phyloP scores from a whole-genome alignment of 176 grass and related monocot species.

The Otatea glauca region DNA sequence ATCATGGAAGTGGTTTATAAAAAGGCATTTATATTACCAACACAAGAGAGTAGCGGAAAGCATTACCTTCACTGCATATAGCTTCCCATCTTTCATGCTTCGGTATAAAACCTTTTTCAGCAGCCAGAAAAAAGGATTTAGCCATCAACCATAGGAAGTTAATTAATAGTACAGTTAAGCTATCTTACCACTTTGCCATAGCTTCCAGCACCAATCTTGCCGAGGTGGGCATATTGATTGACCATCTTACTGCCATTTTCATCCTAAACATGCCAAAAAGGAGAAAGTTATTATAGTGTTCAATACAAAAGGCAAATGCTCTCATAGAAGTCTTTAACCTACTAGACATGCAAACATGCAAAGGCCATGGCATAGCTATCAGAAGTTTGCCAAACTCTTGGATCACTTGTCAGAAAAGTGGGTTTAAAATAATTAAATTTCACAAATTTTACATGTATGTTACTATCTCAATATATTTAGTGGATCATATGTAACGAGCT shows the following conservation, averaged over 20 bases:
- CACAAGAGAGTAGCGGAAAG: slow-evolving; percentile 22
- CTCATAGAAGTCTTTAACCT: not conserved
- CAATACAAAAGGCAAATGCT: slow-evolving; percentile 13
- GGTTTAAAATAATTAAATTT: not conserved
- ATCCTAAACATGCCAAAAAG: slow-evolving; percentile 57
- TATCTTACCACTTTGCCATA: slow-evolving; percentile 93
- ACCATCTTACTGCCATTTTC: slow-evolving; percentile 80
- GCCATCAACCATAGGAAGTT: slow-evolving; percentile 3
- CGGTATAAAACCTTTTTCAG: slow-evolving; percentile 68
- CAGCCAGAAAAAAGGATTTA: slow-evolving; percentile 10
- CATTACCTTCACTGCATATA: slow-evolving; percentile 83
- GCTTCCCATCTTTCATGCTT: slow-evolving; percentile 70
- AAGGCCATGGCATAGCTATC: not conserved
- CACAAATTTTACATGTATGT: not conserved
- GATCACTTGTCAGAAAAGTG: not conserved
- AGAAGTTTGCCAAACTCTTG: not conserved
- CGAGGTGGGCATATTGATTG: slow-evolving; percentile 80
- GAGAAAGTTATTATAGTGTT: not conserved
- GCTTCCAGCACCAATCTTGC: slow-evolving; percentile 82
- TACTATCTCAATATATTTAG: not conserved
- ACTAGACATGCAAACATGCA: not conserved
- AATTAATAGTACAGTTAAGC: slow-evolving; percentile 31
- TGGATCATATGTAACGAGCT: not conserved
- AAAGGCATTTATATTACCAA: not conserved
- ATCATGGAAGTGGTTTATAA: not conserved